A percentile compares a stretch with the other conserved stretches of the same genome.
These are phyloP conservation scores for Orbilia quercus DNA, from an alignment of 2,329 filamentous ascomycete species.

Conservation along the genomic window DNA sequence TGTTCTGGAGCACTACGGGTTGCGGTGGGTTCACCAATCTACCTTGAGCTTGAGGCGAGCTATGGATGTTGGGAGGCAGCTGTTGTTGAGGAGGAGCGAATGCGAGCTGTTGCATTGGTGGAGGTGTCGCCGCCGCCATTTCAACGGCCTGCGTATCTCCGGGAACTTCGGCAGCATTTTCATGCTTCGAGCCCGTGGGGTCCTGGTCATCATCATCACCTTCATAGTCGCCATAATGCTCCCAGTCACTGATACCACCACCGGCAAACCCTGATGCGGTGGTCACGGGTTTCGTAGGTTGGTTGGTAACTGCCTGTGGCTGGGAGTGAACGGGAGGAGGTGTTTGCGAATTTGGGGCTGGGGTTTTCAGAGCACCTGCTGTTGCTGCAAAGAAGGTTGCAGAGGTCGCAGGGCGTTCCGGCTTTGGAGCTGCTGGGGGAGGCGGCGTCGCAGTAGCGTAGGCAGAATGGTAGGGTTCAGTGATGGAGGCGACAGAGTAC, in stretches of 20 bases:
- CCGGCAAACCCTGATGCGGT: slow-evolving; percentile 48
- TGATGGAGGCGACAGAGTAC: slow-evolving; percentile 45
- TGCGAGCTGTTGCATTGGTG: slow-evolving; percentile 31
- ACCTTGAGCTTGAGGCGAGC: slow-evolving; percentile 37
- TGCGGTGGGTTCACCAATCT: slow-evolving; percentile 8
- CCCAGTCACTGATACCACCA: slow-evolving; percentile 54
- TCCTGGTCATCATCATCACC: slow-evolving; percentile 36
- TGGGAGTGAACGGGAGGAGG: slow-evolving; percentile 46
- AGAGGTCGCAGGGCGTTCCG: slow-evolving; percentile 53
- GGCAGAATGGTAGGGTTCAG: slow-evolving; percentile 52
- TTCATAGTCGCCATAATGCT: slow-evolving; percentile 52
- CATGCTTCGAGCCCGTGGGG: slow-evolving; percentile 20
- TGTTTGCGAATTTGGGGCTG: slow-evolving; percentile 34
- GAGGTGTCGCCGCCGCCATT: slow-evolving; percentile 51
- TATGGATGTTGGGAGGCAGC: slow-evolving; percentile 17
- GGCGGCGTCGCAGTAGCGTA: slow-evolving; percentile 53
- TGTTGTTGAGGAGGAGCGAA: slow-evolving; percentile 28
- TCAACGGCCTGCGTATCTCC: slow-evolving; percentile 53
- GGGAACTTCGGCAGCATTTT: slow-evolving; percentile 44
- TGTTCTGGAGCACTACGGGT: slow-evolving; percentile 12
- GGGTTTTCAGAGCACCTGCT: slow-evolving; percentile 51
- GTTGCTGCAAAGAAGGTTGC: slow-evolving; percentile 55
- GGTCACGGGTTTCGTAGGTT: slow-evolving; percentile 25
- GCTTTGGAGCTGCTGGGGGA: slow-evolving; percentile 51
- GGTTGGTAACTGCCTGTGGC: slow-evolving; percentile 10